A percentile compares a stretch with the other conserved stretches of the same genome.
phyloP scores from a whole-genome alignment of 2,329 filamentous ascomycete genomes.

The Exophiala alcalophila region DNA sequence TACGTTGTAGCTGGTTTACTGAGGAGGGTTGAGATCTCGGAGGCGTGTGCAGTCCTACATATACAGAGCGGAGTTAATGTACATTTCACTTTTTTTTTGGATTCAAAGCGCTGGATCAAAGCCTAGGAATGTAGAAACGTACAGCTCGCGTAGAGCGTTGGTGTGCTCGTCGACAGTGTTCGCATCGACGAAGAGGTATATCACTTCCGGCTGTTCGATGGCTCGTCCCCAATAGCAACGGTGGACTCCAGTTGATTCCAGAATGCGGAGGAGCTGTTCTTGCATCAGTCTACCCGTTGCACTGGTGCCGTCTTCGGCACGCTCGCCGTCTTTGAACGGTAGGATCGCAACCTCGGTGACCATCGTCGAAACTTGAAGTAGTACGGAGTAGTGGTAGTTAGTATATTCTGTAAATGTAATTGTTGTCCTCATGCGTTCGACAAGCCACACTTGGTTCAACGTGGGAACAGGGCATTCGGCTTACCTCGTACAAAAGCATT shows the following conservation, averaged over 20 bases:
- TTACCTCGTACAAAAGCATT: no score
- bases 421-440: no score
- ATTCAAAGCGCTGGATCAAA: neutral
- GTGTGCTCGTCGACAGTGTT: constrained; percentile 2
- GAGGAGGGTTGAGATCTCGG: constrained; percentile 1
- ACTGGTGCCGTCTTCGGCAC: neutral
- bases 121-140: neutral
- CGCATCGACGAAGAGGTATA: constrained; percentile 2
- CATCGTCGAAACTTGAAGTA: neutral
- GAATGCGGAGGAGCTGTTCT: neutral
- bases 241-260: constrained; percentile 1
- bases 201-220: neutral
- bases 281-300: neutral
- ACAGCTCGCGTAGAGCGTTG: neutral
- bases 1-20: neutral
- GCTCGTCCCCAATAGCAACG: constrained; percentile 5
- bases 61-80: no score
- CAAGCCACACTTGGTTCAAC: no score
- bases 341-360: constrained; percentile 1
- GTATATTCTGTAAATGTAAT: no score
- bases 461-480: neutral
- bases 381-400: no score
- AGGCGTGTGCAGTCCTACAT: neutral
- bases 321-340: neutral
- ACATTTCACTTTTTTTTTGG: no score